Evolutionary conservation across 1,284 basidiomycete genomes (phyloP), one percentile per base, ranked within the genome.

Genomic region (Lentinula novae-zelandiae): DNA sequence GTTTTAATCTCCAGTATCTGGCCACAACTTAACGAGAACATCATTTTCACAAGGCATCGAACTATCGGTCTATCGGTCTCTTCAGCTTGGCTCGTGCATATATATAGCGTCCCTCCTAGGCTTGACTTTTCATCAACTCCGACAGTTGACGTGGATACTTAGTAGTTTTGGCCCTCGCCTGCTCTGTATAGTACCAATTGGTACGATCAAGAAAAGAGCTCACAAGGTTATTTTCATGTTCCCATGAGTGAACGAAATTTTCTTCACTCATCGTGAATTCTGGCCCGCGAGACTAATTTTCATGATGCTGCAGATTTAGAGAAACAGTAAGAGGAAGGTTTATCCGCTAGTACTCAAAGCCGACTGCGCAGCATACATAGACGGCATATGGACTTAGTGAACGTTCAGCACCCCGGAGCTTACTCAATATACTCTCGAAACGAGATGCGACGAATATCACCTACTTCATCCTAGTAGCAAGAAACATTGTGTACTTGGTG

Each of bases 381-480:
- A 12, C 46, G 13, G 39, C 54, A 13, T 61, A 61, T 33, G 60
- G 27, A 27, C 27, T 4, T 4, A 4, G 60, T 61, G n/a, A 20
- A 34, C 50, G 17, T 44, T 6, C 13, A 10, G 53, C 53, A 27
- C 27, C 12, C 46, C 8, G 27, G 22, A 22, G 15, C 17, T 31
- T 22, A 10, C 10, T 40, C 3, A 6, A n/a, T 10, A 10, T 22
- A 5, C 12, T 13, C 57, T 17, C 17, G 66, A 65, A 67, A 53
- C 50, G 60, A 20, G 63, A 67, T 38, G 66, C 66, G 66, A 67
- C 57, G 66, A 66, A 63, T 66, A 63, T 33, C 63, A 66, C 27
- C 27, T 27, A 27, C 27, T 27, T 27, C 27, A 27, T 38, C 65
- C 66, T 34, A 51, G 63, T 3, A 53, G 52, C 39, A 58, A 63